Evolutionary conservation across 2,329 filamentous ascomycete genomes (phyloP).

Genomic region (Aureobasidium sp.): DNA sequence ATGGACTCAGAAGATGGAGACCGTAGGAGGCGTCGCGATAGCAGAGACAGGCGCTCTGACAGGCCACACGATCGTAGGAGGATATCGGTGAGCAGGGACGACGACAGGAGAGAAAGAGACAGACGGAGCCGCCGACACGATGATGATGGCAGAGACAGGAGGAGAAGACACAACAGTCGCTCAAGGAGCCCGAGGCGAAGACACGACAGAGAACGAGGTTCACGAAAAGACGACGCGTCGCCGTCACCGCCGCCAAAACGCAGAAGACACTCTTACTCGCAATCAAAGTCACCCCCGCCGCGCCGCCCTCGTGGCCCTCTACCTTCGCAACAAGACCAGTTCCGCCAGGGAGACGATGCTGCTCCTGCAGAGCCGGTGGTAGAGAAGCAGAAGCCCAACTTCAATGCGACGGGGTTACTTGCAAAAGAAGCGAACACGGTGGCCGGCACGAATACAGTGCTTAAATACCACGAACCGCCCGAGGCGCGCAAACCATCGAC

Average conservation of each 20-base stretch:
- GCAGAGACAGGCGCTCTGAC: conserved; percentile 4
- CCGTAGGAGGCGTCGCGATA: not conserved
- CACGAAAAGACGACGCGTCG: not conserved
- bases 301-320: conserved; percentile 37
- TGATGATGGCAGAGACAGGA: not conserved
- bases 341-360: conserved; percentile 24
- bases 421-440: conserved; percentile 85
- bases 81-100: conserved; percentile 1
- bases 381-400: conserved; percentile 85
- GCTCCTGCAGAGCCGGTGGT: conserved; percentile 27
- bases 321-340: conserved; percentile 42
- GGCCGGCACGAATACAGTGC: conserved; percentile 64
- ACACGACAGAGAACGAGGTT: conserved; percentile 9
- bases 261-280: conserved; percentile 20
- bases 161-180: conserved; percentile 5
- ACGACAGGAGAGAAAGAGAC: conserved; percentile 11
- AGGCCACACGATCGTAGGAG: conserved; percentile 3
- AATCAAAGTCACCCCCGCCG: conserved; percentile 36
- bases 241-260: conserved; percentile 10
- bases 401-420: conserved; percentile 68
- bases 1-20: conserved; percentile 7
- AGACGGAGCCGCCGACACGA: conserved; percentile 4
- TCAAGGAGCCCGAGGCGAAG: conserved; percentile 11
- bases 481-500: conserved; percentile 83
- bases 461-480: conserved; percentile 94